Evolutionary conservation across 768 basidiomycete genomes (phyloP).

Genomic region (Clitopilus passeckerianus): DNA sequence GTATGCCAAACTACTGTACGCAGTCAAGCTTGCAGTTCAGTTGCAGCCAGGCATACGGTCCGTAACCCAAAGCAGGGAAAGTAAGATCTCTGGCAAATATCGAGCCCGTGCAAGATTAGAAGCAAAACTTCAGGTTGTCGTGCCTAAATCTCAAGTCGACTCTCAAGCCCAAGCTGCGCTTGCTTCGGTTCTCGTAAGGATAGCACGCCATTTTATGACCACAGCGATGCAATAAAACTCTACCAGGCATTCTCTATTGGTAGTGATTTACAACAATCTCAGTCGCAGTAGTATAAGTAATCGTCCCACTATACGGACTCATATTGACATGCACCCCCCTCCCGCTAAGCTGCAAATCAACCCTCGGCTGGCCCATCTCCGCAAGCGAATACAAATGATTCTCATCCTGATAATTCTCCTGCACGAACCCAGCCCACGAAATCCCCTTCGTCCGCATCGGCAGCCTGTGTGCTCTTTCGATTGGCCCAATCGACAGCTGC

Average conservation of each 20-base stretch:
- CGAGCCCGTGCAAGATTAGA: too few relatives aligned
- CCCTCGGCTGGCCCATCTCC: background rate
- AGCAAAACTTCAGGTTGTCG: too few relatives aligned
- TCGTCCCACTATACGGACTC: background rate
- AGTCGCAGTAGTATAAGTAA: background rate
- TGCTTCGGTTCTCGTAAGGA: too few relatives aligned
- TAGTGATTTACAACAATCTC: constrained; percentile 2
- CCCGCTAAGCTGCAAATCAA: background rate
- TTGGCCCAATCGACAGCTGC: background rate
- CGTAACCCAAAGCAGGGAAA: too few relatives aligned
- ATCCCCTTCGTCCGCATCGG: background rate
- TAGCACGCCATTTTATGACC: too few relatives aligned
- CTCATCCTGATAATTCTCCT: background rate
- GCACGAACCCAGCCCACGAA: background rate
- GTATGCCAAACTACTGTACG: too few relatives aligned
- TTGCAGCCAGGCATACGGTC: too few relatives aligned
- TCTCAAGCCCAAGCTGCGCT: too few relatives aligned
- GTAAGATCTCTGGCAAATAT: too few relatives aligned
- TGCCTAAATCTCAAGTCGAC: too few relatives aligned
- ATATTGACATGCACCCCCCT: background rate
- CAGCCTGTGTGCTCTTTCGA: background rate
- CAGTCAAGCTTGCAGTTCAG: too few relatives aligned
- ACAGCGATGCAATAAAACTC: too few relatives aligned
- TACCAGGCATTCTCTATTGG: background rate
- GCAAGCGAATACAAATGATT: background rate